phyloP scores from a whole-genome alignment of 345 rosid species.

The Hibiscus syriacus region DNA sequence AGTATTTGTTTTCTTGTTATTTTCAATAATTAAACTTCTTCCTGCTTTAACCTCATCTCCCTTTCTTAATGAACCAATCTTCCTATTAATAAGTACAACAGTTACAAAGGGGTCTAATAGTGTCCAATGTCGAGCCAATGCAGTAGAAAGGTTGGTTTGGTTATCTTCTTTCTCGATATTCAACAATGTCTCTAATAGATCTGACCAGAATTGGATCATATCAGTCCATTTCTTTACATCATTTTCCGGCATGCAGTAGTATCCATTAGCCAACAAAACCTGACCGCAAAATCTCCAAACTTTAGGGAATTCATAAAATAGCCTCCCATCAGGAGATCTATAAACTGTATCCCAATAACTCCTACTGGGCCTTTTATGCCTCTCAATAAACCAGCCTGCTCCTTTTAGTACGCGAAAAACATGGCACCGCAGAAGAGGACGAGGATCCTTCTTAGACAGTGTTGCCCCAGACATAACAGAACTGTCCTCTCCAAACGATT shows the following conservation, averaged over 20 bases:
- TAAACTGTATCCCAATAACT: conserved; percentile 44
- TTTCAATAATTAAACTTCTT: conserved; percentile 29
- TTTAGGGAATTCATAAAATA: conserved; percentile 61
- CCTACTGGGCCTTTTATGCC: conserved; percentile 47
- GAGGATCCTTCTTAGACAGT: conserved; percentile 56
- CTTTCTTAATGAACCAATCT: conserved; percentile 68
- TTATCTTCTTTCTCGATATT: conserved; percentile 49
- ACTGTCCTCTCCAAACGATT: conserved; percentile 11
- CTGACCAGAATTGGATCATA: conserved; percentile 59
- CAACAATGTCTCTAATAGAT: conserved; percentile 45
- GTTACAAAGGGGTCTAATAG: conserved; percentile 84
- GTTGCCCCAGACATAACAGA: conserved; percentile 25
- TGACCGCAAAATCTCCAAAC: conserved; percentile 73
- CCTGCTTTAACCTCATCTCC: conserved; percentile 59
- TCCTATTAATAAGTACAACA: conserved; percentile 62
- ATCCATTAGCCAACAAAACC: conserved; percentile 33
- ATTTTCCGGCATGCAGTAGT: conserved; percentile 32
- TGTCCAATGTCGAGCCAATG: conserved; percentile 61
- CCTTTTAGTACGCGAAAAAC: conserved; percentile 37
- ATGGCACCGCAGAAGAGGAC: conserved; percentile 59
- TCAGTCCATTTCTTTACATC: conserved; percentile 58
- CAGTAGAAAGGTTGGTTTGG: conserved; percentile 27
- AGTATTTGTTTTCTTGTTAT: conserved; percentile 17
- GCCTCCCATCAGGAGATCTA: conserved; percentile 58
- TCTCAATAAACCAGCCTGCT: conserved; percentile 67